Evolutionary conservation across 192 early-diverging fungal genomes (phyloP).

Genomic region (Chytriomyces sp.): DNA sequence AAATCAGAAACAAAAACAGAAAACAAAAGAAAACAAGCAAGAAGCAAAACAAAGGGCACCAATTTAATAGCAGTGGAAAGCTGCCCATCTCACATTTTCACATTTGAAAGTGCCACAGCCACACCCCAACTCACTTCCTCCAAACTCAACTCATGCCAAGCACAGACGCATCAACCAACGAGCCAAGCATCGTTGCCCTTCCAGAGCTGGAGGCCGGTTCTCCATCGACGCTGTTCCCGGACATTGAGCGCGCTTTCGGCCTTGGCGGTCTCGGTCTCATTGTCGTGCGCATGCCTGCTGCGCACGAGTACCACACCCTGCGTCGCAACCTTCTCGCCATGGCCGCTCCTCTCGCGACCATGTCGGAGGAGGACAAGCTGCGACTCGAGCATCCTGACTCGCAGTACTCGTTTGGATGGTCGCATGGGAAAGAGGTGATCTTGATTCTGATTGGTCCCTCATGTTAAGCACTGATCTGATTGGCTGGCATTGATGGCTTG

Average conservation of each 20-base stretch:
- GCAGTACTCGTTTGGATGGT: slow-evolving; percentile 73
- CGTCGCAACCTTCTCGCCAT: slow-evolving; percentile 56
- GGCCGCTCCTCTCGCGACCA: slow-evolving; percentile 60
- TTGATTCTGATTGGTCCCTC: no score
- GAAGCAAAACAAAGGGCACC: no score
- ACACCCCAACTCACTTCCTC: no score
- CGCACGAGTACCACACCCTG: slow-evolving; percentile 19
- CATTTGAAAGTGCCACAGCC: no score
- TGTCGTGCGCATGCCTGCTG: slow-evolving; percentile 6
- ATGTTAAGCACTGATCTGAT: no score
- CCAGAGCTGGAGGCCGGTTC: not conserved
- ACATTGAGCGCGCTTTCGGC: not conserved
- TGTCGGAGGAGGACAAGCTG: slow-evolving; percentile 56
- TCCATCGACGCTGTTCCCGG: not conserved
- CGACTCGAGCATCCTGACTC: slow-evolving; percentile 56
- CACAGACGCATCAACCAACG: not conserved
- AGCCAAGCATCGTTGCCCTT: not conserved
- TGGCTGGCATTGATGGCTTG: no score
- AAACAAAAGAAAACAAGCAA: no score
- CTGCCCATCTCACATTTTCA: no score
- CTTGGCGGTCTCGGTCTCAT: not conserved
- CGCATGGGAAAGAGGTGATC: slow-evolving; percentile 63
- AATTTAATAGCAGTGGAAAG: no score
- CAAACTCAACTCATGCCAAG: no score
- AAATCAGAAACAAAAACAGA: no score